Evolutionary conservation across 352 stramenopile species (phyloP).

Genomic region (Phytophthora hibernalis): DNA sequence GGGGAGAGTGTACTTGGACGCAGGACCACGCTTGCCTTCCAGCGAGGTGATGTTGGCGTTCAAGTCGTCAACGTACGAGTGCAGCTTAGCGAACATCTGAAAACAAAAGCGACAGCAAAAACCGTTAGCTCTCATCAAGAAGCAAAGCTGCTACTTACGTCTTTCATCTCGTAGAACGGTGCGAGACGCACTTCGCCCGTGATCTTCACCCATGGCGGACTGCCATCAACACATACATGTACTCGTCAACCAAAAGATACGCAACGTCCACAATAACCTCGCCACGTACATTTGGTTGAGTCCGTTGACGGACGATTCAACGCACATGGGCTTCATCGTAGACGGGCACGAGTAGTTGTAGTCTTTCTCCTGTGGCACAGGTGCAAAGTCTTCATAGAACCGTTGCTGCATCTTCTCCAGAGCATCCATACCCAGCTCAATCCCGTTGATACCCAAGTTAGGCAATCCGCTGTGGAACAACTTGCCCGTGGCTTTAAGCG

Average conservation of each 20-base stretch:
- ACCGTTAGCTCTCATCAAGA: neutral
- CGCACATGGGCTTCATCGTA: slow-evolving; percentile 82
- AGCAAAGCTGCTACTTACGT: slow-evolving; percentile 50
- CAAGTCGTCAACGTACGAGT: slow-evolving; percentile 84
- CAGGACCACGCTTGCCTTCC: slow-evolving; percentile 77
- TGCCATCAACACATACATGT: slow-evolving; percentile 24
- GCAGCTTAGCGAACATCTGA: slow-evolving; percentile 63
- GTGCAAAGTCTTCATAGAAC: slow-evolving; percentile 92
- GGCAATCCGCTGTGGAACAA: slow-evolving; percentile 92
- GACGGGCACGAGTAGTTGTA: slow-evolving; percentile 91
- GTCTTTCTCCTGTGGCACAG: slow-evolving; percentile 73
- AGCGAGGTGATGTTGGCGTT: slow-evolving; percentile 84
- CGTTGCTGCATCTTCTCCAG: slow-evolving; percentile 83
- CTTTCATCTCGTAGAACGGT: slow-evolving; percentile 91
- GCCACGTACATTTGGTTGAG: slow-evolving; percentile 74
- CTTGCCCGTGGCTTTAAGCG: slow-evolving; percentile 89
- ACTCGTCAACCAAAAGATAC: neutral
- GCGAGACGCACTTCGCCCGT: slow-evolving; percentile 91
- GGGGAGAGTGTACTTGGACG: slow-evolving; percentile 91
- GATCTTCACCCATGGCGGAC: slow-evolving; percentile 90
- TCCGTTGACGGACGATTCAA: slow-evolving; percentile 72
- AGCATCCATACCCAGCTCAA: slow-evolving; percentile 89
- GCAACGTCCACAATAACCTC: neutral
- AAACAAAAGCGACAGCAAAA: slow-evolving; percentile 9
- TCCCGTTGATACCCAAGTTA: slow-evolving; percentile 88